A percentile compares a stretch with the other conserved stretches of the same genome.
These are phyloP conservation scores for Thielaviopsis euricoi DNA, from an alignment of 2,329 filamentous ascomycete genomes.

Conservation along the genomic window DNA sequence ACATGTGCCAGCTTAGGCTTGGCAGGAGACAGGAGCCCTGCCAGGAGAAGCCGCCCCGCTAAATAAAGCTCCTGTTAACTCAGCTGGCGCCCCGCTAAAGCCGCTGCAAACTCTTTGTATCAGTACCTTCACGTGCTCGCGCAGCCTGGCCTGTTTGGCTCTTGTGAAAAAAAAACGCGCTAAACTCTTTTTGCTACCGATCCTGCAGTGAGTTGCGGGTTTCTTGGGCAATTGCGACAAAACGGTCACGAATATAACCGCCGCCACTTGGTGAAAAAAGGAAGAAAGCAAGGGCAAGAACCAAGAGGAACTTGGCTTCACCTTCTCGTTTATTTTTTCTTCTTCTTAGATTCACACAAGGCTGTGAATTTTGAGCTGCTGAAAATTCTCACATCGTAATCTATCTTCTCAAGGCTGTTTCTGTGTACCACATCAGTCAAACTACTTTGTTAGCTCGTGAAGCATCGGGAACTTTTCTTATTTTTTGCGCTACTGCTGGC, in stretches of 20 bases:
- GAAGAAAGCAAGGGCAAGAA: background rate
- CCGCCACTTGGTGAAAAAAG: background rate
- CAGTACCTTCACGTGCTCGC: background rate
- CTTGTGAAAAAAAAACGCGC: background rate
- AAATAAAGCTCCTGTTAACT: background rate
- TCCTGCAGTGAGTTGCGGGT: background rate
- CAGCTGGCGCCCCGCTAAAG: background rate
- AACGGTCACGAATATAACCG: too few relatives aligned
- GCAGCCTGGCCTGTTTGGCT: background rate
- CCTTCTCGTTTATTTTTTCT: background rate
- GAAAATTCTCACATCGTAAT: background rate
- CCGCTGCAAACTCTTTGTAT: background rate
- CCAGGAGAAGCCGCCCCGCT: background rate
- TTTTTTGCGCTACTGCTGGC: background rate
- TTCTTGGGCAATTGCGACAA: background rate
- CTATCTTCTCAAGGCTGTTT: background rate
- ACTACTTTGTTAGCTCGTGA: background rate
- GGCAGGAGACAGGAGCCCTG: background rate
- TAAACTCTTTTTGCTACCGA: background rate
- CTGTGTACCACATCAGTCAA: background rate
- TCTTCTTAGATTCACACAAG: background rate
- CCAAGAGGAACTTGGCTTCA: background rate
- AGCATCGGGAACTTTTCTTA: background rate
- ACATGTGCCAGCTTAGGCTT: background rate
- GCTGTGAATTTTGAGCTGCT: background rate